Base-by-base conservation (phyloP, 768 basidiomycete species). In the Omphalotus guepiniiformis region DNA sequence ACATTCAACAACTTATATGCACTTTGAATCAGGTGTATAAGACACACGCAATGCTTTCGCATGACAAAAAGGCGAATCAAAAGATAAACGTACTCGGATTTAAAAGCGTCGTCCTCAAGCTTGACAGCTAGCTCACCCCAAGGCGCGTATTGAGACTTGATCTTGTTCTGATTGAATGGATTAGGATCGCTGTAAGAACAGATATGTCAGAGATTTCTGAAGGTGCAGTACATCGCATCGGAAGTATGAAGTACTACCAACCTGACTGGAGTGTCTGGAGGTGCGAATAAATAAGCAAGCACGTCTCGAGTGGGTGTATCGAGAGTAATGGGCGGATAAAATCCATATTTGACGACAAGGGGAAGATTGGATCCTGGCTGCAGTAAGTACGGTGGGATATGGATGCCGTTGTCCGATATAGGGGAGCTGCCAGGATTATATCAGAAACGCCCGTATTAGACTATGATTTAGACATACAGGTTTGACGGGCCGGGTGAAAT, bases 71-170 rank as follows among this genome's bases (percentile, higher is more conserved):
- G 50, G 52, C 46, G 63, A 58, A 58, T 50, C 57, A 52, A 56
- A 55, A 57, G 39, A 34, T 25, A 32, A 53, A 88, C 91, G 66
- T 71, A 95, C 93, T 93, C 91, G 64, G 78, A 78, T 68, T 84
- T 79, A 65, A 85, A 88, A 11, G 69, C 67, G 55, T 91, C 86
- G 52, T 82, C 77, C 59, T 83, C 79, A 37, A 94, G 72, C 62
- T 79, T 80, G 53, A 68, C 67, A 12, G 89, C 91, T 36, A 83
- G 65, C 47, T 88, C 83, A 25, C 88, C 86, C 90, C 89, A 90
- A 49, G 71, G 66, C 45, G 78, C 74, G 59, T 87, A 87, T 25
- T 77, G 67, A 32, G 80, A 74, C 42, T 67, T 63, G 29, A 62
- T 48, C 52, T 67, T 63, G 18, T 59, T 56, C 45, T 64, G 63